phyloP scores from a whole-genome alignment of 192 early-diverging fungal genomes.

The Entomortierella chlamydospora region DNA sequence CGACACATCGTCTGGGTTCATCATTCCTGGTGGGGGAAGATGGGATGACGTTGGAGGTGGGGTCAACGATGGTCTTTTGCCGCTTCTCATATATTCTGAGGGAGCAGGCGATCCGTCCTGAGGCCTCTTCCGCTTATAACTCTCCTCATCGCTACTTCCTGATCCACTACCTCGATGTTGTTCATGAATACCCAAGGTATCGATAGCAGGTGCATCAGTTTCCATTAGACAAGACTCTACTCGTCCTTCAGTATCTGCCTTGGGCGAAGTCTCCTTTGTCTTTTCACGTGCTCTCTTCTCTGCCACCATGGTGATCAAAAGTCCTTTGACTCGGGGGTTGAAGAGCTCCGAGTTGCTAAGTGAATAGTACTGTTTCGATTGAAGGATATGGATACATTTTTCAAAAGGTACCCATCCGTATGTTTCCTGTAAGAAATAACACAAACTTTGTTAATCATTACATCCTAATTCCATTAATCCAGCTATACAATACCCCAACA shows the following conservation, averaged over 20 bases:
- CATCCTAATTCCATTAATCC: too few species aligned
- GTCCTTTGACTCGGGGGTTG: conserved; percentile 42
- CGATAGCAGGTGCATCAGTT: conserved; percentile 2
- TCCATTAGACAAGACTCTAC: conserved; percentile 2
- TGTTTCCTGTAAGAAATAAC: conserved; percentile 33
- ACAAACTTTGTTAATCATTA: too few species aligned
- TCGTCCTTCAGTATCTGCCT: not conserved
- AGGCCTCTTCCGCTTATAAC: conserved; percentile 26
- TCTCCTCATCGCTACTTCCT: conserved; percentile 7
- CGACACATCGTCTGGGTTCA: conserved; percentile 41
- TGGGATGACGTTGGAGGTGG: conserved; percentile 12
- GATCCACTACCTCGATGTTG: not conserved
- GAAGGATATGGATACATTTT: conserved; percentile 61
- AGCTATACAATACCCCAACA: not conserved
- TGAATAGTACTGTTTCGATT: conserved; percentile 63
- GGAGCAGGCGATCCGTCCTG: conserved; percentile 10
- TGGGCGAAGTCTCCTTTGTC: not conserved
- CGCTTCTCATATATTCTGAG: conserved; percentile 22
- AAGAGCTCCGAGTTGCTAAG: conserved; percentile 50
- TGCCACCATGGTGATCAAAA: conserved; percentile 41
- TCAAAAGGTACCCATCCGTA: conserved; percentile 66
- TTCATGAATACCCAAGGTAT: conserved; percentile 5
- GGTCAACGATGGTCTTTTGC: conserved; percentile 42
- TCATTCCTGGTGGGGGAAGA: conserved; percentile 49
- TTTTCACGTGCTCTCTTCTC: conserved; percentile 29